Conservation (phyloP, 2,329 filamentous ascomycete species). For the Calonectria henricotiae region DNA sequence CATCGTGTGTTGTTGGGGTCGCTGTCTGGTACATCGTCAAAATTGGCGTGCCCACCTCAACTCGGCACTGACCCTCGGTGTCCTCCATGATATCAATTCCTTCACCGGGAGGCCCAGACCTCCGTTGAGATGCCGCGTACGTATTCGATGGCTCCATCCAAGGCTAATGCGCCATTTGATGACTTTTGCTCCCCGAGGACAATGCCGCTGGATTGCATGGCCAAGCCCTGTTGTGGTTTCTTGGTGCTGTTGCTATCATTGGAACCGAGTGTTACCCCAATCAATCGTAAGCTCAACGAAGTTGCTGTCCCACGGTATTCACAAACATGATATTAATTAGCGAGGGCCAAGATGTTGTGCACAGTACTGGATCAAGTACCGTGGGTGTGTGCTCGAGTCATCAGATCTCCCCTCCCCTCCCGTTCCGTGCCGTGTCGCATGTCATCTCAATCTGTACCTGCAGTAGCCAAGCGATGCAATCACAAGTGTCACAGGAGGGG, state of each 20-base stretch:
- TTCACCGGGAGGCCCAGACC: conserved; percentile 33
- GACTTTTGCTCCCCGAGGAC: conserved; percentile 7
- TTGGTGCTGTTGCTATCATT: conserved; percentile 16
- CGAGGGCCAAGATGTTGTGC: conserved; percentile 12
- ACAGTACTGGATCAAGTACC: conserved; percentile 22
- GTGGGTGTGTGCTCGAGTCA: conserved; percentile 25
- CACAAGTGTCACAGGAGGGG: conserved; percentile 14
- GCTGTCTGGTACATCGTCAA: conserved; percentile 33
- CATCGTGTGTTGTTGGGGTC: conserved; percentile 35
- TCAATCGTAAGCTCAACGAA: conserved; percentile 28
- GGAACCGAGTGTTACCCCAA: conserved; percentile 33
- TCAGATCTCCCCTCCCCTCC: conserved; percentile 23
- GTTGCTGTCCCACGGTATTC: conserved; percentile 26
- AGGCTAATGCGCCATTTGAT: conserved; percentile 19
- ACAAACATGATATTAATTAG: conserved; percentile 23
- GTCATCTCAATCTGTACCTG: conserved; percentile 37
- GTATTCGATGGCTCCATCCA: conserved; percentile 41
- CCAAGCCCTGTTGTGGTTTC: conserved; percentile 19
- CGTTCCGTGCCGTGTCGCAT: conserved; percentile 33
- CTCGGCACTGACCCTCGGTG: conserved; percentile 35
- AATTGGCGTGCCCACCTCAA: conserved; percentile 29
- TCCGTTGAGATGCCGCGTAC: conserved; percentile 37
- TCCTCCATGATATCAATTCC: conserved; percentile 34
- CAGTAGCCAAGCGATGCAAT: conserved; percentile 39
- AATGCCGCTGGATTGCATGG: conserved; percentile 21